Evolutionary conservation across 768 basidiomycete genomes (phyloP), one percentile per base, ranked within the genome.

Genomic region (Russula emetica): DNA sequence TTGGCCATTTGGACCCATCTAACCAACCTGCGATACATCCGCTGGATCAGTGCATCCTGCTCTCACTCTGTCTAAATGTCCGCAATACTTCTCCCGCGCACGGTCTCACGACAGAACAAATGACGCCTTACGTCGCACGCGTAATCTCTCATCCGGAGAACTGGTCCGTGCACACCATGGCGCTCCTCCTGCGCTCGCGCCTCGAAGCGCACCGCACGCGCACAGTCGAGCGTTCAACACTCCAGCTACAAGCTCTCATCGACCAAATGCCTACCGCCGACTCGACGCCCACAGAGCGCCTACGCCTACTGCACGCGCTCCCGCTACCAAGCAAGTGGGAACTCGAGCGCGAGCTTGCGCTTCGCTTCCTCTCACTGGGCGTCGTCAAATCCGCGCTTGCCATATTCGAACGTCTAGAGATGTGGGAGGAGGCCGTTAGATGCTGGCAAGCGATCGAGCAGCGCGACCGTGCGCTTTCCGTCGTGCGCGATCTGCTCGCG

Each of bases 121-220:
- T 98, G 90, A 74, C 85, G 2, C 90, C 97, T 14, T 98, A 96
- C 79, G 85, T 98, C 62, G 75, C 86, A 14, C 89, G 96, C 42
- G 92, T 98, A 42, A 83, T 98, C 67, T 79, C 86, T 1, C 92
- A 98, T 72, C 93, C 94, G 2, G 78, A 80, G 60, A 98, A 98
- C 74, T 99, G 97, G 97, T 90, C 93, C 6, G 80, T 98, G 34
- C 93, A 98, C 76, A 96, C 95, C 42, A 96, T 95, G 85, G 95
- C 94, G 32, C 85, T 98, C 58, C 83, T 99, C 55, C 84, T 98
- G 30, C 89, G 97, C 32, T 90, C 96, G 11, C 85, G 97, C 8
- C 85, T 97, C 62, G 96, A 99, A 74, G 82, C 94, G 0, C 79
- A 83, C 20, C 84, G 97, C 49, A 92, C 91, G 0, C 85, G 97